Evolutionary conservation across 2,329 filamentous ascomycete genomes (phyloP).

Genomic region (Xylariaceae sp.): DNA sequence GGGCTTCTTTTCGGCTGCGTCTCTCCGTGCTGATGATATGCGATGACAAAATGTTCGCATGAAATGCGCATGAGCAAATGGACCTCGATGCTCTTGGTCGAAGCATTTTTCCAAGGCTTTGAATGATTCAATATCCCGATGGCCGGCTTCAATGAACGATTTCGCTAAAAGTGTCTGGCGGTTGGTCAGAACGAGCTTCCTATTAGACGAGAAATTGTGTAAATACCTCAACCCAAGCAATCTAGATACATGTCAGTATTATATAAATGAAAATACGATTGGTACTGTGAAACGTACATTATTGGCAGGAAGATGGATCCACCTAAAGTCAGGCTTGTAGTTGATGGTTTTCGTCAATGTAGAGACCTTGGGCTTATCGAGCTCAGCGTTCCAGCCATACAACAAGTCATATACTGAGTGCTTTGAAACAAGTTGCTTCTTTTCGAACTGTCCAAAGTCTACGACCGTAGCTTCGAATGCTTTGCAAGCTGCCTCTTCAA

Average conservation of each 20-base stretch:
- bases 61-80: slow-evolving; percentile 55
- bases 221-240: slow-evolving; percentile 56
- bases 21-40: slow-evolving; percentile 35
- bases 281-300: slow-evolving; percentile 32
- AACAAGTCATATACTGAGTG: slow-evolving; percentile 48
- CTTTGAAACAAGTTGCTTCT: slow-evolving; percentile 43
- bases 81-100: slow-evolving; percentile 57
- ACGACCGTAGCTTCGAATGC: slow-evolving; percentile 50
- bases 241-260: slow-evolving; percentile 34
- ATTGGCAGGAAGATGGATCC: slow-evolving; percentile 52
- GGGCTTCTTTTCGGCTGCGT: slow-evolving; percentile 25
- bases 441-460: slow-evolving; percentile 44
- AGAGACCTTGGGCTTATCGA: slow-evolving; percentile 42
- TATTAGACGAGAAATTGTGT: background rate
- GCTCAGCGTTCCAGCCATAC: slow-evolving; percentile 46
- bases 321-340: slow-evolving; percentile 45
- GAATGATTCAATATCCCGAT: slow-evolving; percentile 59
- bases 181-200: slow-evolving; percentile 10
- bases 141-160: slow-evolving; percentile 59
- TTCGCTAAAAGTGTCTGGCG: slow-evolving; percentile 53
- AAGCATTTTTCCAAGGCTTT: slow-evolving; percentile 60
- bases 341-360: slow-evolving; percentile 42
- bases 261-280: slow-evolving; percentile 1
- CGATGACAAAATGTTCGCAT: slow-evolving; percentile 58
- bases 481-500: slow-evolving; percentile 42